A percentile compares a stretch with the other conserved stretches of the same genome.
Conservation (phyloP, 352 stramenopile species). For the Thraustochytrium striatum region DNA sequence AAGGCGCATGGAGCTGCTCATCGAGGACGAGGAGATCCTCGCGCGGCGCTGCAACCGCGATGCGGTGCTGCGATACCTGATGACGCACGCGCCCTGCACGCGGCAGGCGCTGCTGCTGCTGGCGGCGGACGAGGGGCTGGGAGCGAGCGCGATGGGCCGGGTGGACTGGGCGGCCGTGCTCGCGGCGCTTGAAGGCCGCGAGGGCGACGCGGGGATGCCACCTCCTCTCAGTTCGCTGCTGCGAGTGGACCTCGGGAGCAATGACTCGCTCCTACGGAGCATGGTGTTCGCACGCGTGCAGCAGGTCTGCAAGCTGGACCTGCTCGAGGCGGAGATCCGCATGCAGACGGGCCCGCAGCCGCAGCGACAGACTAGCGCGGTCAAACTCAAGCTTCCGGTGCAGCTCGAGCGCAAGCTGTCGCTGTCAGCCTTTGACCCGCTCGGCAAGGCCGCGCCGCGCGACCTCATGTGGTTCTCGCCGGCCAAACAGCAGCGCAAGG, state of each 20-base stretch:
- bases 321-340: constrained; percentile 48
- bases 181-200: neutral
- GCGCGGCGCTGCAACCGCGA: neutral
- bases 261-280: neutral
- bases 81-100: neutral
- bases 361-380: neutral
- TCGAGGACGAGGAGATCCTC: neutral
- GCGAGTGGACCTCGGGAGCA: neutral
- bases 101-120: neutral
- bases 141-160: neutral
- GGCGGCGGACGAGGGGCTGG: neutral
- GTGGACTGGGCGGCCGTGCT: neutral
- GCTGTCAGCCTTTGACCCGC: neutral
- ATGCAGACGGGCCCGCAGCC: no score
- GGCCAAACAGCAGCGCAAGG: no score
- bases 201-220: neutral
- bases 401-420: neutral
- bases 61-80: neutral
- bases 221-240: neutral
- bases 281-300: neutral
- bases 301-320: neutral
- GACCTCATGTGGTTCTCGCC: neutral
- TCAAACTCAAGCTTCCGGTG: neutral
- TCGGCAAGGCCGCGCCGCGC: neutral
- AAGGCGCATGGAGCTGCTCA: no score